Conservation (phyloP, 2,329 filamentous ascomycete genomes). For the Zymoseptoria pseudotritici region DNA sequence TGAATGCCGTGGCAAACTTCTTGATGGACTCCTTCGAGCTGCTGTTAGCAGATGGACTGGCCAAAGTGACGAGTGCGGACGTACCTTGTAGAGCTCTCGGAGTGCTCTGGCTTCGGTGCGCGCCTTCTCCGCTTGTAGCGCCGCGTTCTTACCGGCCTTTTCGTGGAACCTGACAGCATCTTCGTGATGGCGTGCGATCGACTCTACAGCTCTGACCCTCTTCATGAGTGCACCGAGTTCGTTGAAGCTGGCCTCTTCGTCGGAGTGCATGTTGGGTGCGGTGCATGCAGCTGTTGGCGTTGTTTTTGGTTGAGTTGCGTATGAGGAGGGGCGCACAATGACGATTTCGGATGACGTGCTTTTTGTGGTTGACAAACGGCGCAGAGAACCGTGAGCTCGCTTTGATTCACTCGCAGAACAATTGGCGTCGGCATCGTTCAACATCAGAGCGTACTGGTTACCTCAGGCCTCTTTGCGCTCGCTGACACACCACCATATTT, state of each 20-base stretch:
- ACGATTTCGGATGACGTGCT: background rate
- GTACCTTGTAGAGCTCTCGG: background rate
- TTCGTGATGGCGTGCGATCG: background rate
- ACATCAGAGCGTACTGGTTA: too few relatives aligned
- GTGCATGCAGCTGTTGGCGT: background rate
- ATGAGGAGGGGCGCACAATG: background rate
- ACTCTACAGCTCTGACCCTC: background rate
- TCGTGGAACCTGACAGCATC: background rate
- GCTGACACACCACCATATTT: too few relatives aligned
- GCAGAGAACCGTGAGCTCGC: background rate
- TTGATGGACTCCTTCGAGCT: background rate
- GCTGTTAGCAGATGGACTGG: background rate
- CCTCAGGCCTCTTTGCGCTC: too few relatives aligned
- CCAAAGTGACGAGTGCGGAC: background rate
- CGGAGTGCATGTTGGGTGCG: background rate
- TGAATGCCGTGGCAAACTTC: background rate
- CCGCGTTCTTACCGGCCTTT: background rate
- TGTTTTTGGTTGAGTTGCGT: background rate
- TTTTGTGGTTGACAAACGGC: background rate
- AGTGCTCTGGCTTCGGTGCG: background rate
- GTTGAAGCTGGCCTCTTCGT: background rate
- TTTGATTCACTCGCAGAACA: background rate
- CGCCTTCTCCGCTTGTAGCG: background rate
- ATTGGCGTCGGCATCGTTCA: background rate
- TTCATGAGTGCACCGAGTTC: background rate